phyloP scores from a whole-genome alignment of 1,284 basidiomycete species.

The Ceratobasidium sp. region DNA sequence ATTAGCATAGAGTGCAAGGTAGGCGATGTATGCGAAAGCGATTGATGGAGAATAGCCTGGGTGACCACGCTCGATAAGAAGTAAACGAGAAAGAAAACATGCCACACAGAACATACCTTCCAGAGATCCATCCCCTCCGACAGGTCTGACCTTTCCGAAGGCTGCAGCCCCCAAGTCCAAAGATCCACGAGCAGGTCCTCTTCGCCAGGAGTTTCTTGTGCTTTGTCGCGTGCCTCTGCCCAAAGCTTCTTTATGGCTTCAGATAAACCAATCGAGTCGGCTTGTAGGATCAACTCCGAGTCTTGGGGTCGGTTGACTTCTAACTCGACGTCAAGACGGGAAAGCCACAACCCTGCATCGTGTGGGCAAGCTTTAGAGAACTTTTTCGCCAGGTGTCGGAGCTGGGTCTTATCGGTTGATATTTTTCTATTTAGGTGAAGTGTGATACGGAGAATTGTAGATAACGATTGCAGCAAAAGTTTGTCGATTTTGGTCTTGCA shows the following conservation, averaged over 20 bases:
- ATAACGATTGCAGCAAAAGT: conserved; percentile 60
- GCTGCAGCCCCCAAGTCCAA: conserved; percentile 50
- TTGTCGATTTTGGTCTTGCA: conserved; percentile 49
- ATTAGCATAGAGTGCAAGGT: conserved; percentile 45
- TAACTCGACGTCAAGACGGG: conserved; percentile 64
- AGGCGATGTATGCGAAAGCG: conserved; percentile 57
- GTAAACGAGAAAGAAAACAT: neutral
- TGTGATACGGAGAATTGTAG: conserved; percentile 65
- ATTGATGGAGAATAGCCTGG: conserved; percentile 65
- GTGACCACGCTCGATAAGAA: neutral
- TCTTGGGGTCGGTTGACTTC: conserved; percentile 53
- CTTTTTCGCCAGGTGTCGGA: conserved; percentile 62
- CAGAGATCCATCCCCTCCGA: conserved; percentile 59
- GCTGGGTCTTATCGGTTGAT: conserved; percentile 57
- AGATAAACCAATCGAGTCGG: conserved; percentile 58
- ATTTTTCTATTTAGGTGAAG: conserved; percentile 51
- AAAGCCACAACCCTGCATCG: conserved; percentile 66
- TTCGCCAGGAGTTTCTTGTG: conserved; percentile 40
- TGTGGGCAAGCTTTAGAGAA: conserved; percentile 59
- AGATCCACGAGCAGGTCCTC: conserved; percentile 42
- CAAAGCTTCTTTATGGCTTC: conserved; percentile 38
- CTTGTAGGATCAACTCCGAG: too few species aligned
- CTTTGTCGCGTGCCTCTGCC: conserved; percentile 44
- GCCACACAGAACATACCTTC: neutral
- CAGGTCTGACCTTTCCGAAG: conserved; percentile 50